Base-by-base conservation (phyloP, 2,329 filamentous ascomycete species). In the Talaromyces sp. region DNA sequence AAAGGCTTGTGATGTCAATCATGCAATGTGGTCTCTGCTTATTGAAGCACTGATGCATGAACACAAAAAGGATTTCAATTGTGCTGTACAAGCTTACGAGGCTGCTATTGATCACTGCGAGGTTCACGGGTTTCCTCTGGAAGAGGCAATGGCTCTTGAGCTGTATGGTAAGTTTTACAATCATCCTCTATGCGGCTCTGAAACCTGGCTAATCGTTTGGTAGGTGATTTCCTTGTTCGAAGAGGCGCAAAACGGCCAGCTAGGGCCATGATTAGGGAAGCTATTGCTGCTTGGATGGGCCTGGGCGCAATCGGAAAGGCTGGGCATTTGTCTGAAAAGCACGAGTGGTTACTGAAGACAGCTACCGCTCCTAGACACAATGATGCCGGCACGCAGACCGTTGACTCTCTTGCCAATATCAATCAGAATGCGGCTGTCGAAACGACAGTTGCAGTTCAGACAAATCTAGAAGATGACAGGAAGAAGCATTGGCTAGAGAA, bases 101-200 rank as follows among this genome's bases (percentile, higher is more conserved):
- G 78, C 80, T 64, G 85, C 87, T 3, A 82, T 88, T 66, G 86
- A 89, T 69, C 86, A 88, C 69, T 83, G 83, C 56, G 84, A 88
- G 69, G 74, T 86, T 0, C 81, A 88, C 71, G 81, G 81, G 15
- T 87, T 85, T 71, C 77, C 81, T 1, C 71, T 89, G 27, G 87
- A 89, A 66, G 85, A 89, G 70, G 87, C 84, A 2, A 78, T 88
- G 31, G 79, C 83, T 43, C 80, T 85, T 45, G 87, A 89, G 74
- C 73, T 88, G n/a, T 87, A 88, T 69, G 86, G 80, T 75, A 70
- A 56, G 70, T 66, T 19, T 19, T 27, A 19, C 29, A n/a, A 15
- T 13, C 19, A 10, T 7, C 17, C 1, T 2, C 25, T 31, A 15
- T 40, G n/a, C 58, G 7, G 27, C n/a, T 31, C 25, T 58, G 3